Conservation (phyloP, 768 basidiomycete species). For the Dioszegia hungarica region DNA sequence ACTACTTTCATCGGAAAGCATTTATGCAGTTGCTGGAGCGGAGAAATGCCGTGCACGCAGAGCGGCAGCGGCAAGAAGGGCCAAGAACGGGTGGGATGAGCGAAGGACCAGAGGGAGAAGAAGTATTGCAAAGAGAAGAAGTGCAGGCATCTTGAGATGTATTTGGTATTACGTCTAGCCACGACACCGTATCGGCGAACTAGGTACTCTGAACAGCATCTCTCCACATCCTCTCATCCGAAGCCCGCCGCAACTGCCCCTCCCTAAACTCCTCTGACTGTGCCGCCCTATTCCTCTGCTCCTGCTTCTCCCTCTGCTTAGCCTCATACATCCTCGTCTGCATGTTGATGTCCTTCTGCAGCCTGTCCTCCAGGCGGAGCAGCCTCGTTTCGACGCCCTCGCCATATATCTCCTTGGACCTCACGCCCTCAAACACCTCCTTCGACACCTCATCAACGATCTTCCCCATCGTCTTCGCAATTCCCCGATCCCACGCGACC, state of each 20-base stretch:
- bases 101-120: background rate
- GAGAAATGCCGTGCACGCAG: background rate
- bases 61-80: background rate
- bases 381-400: conserved; percentile 22
- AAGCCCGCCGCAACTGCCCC: too few relatives aligned
- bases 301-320: conserved; percentile 10
- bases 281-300: background rate
- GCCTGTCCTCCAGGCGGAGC: conserved; percentile 24
- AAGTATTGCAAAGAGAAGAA: background rate
- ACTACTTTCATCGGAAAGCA: conserved; percentile 37
- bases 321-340: conserved; percentile 22
- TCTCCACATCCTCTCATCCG: too few relatives aligned
- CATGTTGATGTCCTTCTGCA: conserved; percentile 30
- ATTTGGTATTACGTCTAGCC: too few relatives aligned
- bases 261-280: background rate
- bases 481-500: conserved; percentile 61
- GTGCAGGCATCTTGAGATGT: background rate
- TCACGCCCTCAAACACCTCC: conserved; percentile 3
- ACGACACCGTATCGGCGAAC: background rate
- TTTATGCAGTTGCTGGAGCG: conserved; percentile 24
- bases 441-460: conserved; percentile 60
- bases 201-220: background rate
- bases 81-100: background rate
- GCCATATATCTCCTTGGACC: conserved; percentile 11
- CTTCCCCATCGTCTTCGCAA: conserved; percentile 60